Evolutionary conservation across 1,139 yeast species (phyloP).

Genomic region (Debaryomyces psychrophilus): DNA sequence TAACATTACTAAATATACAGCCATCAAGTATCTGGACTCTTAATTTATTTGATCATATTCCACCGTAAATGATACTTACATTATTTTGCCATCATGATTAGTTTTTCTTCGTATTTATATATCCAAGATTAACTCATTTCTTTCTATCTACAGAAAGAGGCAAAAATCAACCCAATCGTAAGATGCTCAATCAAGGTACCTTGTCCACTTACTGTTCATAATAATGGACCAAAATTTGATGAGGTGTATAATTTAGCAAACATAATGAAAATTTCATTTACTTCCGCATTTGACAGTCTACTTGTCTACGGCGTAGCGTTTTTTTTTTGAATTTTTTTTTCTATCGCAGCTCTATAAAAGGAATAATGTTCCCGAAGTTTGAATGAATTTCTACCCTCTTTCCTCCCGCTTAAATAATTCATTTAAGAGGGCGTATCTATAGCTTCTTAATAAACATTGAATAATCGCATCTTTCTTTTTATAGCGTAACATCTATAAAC

Average conservation of each 20-base stretch:
- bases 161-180: neutral
- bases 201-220: slow-evolving; percentile 3
- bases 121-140: slow-evolving; percentile 2
- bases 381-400: slow-evolving; percentile 23
- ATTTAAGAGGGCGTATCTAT: slow-evolving; percentile 50
- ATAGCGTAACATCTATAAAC: slow-evolving; percentile 10
- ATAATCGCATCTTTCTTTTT: slow-evolving; percentile 2
- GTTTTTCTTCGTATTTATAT: slow-evolving; percentile 2
- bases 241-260: slow-evolving; percentile 35
- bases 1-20: slow-evolving; percentile 2
- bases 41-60: too few species aligned
- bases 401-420: slow-evolving; percentile 54
- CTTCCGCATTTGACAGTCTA: slow-evolving; percentile 33
- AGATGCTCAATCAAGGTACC: slow-evolving; percentile 15
- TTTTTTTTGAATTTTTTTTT: slow-evolving; percentile 6
- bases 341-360: slow-evolving; percentile 16
- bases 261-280: slow-evolving; percentile 15
- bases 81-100: slow-evolving; percentile 8
- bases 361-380: slow-evolving; percentile 13
- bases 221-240: slow-evolving; percentile 5
- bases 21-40: neutral
- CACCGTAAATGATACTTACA: neutral
- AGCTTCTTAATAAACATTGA: slow-evolving; percentile 14
- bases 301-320: slow-evolving; percentile 11
- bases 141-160: slow-evolving; percentile 1